Base-by-base conservation (phyloP, 2,329 filamentous ascomycete genomes). In the Decorospora gaudefroyi region DNA sequence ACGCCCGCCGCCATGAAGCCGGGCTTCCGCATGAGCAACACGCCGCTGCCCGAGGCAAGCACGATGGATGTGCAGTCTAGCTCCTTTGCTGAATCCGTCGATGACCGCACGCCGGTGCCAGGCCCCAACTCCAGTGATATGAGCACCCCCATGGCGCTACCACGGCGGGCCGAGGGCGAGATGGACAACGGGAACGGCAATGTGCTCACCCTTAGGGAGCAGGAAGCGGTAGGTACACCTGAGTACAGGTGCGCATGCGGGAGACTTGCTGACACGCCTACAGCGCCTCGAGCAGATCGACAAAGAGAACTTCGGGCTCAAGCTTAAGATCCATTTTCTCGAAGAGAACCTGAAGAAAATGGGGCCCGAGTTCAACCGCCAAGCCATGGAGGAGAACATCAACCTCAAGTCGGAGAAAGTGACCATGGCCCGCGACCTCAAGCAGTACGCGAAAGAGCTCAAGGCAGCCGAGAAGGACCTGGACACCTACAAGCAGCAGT, bases 261-360 rank as follows among this genome's bases (percentile, higher is more conserved):
- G 7, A 6, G 13, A 15, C 10, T 10, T 22, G 8, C 51, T 53
- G 39, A 55, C n/a, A 22, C 9, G 34, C 9, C 11, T n/a, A 18
- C 37, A 82, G 78, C 82, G 83, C 56, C 92, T 99, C 59, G 89
- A 96, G 73, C 88, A 88, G 65, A 92, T 99, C 60, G 90, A 96
- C 67, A 99, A 99, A 75, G 93, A 97, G 66, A 99, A 99, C 66
- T 99, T 97, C 67, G 90, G 90, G 16, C 78, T 99, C 28, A 60
- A 60, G 41, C 45, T 60, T 7, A 60, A 60, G 21, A 53, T 97
- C 39, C 90, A 97, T 70, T 99, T 95, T 68, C 79, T 99, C 42
- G 90, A 99, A 69, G 90, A 97, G 59, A 88, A 89, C 10, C 74
- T 99, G 35, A 83, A 86, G 39, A 96, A 95, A 68, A 83, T 87